Evolutionary conservation across 1,284 basidiomycete species (phyloP), one percentile per base, ranked within the genome.

Genomic region (Rhizoctonia solani): DNA sequence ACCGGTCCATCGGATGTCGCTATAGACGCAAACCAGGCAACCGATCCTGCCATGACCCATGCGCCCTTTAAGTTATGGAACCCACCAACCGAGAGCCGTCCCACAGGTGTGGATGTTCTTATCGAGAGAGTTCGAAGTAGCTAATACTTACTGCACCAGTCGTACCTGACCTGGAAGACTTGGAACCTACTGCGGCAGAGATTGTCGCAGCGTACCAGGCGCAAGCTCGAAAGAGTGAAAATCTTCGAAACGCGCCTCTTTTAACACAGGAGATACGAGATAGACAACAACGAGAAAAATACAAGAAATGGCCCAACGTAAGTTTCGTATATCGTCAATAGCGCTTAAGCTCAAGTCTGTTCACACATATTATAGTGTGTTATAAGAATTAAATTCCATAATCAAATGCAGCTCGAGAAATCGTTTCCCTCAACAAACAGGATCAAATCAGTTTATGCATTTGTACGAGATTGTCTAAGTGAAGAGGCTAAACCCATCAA

Each of bases 361-460:
- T 44, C 8, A 9, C 37, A 16, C 21, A 32, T 21, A 16, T 37
- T 1, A 21, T 70, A 94, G 88, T 91, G 91, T 1, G 88, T 82
- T 0, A 90, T 96, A 70, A 86, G 93, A 21, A 78, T 96, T 70
- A 84, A 84, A 70, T 95, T 95, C 75, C 80, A 85, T 30, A 90
- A 95, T 76, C 83, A 89, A 49, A 91, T 87, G 3, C 86, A 90
- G 74, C 81, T 96, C n/a, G 93, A 96, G 78, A 86, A 85, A 71
- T 77, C 79, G 0, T 94, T 95, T 73, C 81, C 85, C 0, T 91
- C 90, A 4, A 83, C 82, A 0, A 85, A 87, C 74, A 92, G 89
- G 74, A 92, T 95, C 67, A 83, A 83, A 56, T 81, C 86, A 1
- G 83, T 95, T 1, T 95, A 95, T 75, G 87, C 86, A 2, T 93